Percentiles rank a stretch among this genome's conserved stretches.
phyloP scores from a whole-genome alignment of 2,329 filamentous ascomycete genomes.

The Monilinia fructicola region DNA sequence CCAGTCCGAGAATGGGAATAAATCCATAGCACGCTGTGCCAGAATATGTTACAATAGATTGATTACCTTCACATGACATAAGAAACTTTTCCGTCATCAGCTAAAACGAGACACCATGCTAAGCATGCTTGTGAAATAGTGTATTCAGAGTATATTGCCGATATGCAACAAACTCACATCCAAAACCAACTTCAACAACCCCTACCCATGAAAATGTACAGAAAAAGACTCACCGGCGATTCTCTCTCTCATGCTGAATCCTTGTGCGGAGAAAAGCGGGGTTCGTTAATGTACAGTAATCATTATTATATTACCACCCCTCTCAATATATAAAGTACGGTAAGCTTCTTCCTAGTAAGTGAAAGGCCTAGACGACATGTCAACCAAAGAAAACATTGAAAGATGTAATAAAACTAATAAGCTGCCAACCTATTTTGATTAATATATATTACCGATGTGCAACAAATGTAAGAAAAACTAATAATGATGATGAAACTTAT shows the following conservation, averaged over 20 bases:
- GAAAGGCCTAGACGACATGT: neutral
- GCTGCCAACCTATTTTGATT: conserved; percentile 15
- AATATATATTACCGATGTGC: conserved; percentile 2
- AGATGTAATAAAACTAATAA: conserved; percentile 5
- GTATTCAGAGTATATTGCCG: neutral
- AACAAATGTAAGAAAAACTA: conserved; percentile 4
- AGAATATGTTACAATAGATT: neutral
- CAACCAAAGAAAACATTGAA: neutral
- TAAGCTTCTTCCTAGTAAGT: neutral
- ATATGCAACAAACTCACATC: neutral
- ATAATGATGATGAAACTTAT: neutral
- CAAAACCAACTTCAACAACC: neutral
- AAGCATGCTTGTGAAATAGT: neutral
- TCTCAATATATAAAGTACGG: conserved; percentile 14
- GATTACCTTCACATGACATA: neutral
- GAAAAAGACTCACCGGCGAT: neutral
- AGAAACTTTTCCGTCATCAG: too few species aligned
- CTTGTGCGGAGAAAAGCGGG: conserved; percentile 15
- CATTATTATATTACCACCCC: neutral
- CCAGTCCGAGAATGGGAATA: neutral
- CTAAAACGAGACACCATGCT: neutral
- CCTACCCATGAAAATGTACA: neutral
- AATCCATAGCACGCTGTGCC: neutral
- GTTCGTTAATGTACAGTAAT: conserved; percentile 10
- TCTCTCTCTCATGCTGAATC: neutral